Base-by-base conservation (phyloP, 352 stramenopile genomes). In the Hyaloperonospora brassicae region DNA sequence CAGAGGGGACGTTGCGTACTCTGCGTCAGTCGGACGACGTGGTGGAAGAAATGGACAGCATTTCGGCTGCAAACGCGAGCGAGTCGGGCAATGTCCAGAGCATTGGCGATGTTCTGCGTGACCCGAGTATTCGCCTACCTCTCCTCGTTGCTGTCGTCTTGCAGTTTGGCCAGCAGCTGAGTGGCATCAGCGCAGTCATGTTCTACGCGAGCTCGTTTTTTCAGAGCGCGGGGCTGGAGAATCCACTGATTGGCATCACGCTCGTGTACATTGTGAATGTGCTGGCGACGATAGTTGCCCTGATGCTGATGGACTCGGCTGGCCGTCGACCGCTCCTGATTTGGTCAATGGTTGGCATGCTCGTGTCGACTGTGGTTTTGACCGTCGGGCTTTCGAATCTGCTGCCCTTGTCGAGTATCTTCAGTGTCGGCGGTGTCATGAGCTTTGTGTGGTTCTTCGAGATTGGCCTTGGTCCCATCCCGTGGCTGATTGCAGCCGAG, bases 401-500 rank as follows among this genome's bases (percentile, higher is more conserved):
- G 22, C 55, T 88, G 8, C 78, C 78, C 2, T 83, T 81, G 36
- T 60, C 59, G 6, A 82, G 65, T 41, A 60, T 76, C 3, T 59
- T 68, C 44, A 73, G 67, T 17, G 67, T 88, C 49, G 73, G 76
- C 5, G 78, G 76, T 36, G 73, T 87, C 42, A 84, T 81, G 69
- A 76, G 66, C 51, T 88, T 87, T 42, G 76, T 88, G 6, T 88
- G 78, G 72, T 88, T 79, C 63, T 83, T 83, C 53, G 73, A 83
- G 58, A 79, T 84, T 14, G 73, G 73, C 1, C 55, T 84, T 1
- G 94, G 94, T 2, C 93, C 95, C 9, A 98, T 98, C 57, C 93
- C 94, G 41, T 98, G 92, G 94, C 66, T 98, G 12, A 97, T 98
- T 53, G 89, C 97, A 6, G 89, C 90, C 9, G 94, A 98, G 68